Evolutionary conservation across 805 yeast species (phyloP), one percentile per base, ranked within the genome.

Genomic region (Nakazawaea ambrosiae): DNA sequence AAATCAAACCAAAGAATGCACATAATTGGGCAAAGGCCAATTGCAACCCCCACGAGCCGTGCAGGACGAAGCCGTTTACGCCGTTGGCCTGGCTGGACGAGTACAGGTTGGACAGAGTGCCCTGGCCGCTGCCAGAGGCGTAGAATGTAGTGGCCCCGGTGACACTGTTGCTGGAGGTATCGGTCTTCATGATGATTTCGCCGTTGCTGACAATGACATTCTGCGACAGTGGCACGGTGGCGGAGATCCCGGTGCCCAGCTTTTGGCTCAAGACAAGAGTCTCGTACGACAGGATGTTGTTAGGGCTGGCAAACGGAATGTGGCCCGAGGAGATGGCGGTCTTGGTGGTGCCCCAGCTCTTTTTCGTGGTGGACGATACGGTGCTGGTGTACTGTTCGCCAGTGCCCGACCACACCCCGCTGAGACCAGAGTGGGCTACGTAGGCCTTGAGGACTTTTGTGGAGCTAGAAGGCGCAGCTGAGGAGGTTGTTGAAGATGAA

Each of bases 251-350:
- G 22, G n/a, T n/a, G 15, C 17, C 45, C 1, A 54, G 37, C 4
- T 51, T 45, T 9, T 54, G 42, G 1, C 61, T 53, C 40, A 61
- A 36, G 1, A 62, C 58, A 24, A 59, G 33, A 2, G 19, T 23
- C 1, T 33, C 27, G 34, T 50, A 49, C 30, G 38, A 27, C 9
- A 53, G 34, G 40, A 51, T 27, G 37, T 50, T 54, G 37, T 52
- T 53, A 6, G 45, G 32, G 11, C 25, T 18, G 1, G 63, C 64
- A 27, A 45, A 50, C 20, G 66, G 66, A 16, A 61, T 61, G 12
- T 31, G 34, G n/a, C 55, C 56, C 2, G 60, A 50, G 5, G 31
- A 24, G 8, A 60, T 58, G 4, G 48, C 38, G 31, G 45, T 33
- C 20, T 29, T 20, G 26, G 34, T 31, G 15, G 38, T 20, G 8